phyloP scores from a whole-genome alignment of 306 rosid species.

The Pterocarpus macrocarpus region DNA sequence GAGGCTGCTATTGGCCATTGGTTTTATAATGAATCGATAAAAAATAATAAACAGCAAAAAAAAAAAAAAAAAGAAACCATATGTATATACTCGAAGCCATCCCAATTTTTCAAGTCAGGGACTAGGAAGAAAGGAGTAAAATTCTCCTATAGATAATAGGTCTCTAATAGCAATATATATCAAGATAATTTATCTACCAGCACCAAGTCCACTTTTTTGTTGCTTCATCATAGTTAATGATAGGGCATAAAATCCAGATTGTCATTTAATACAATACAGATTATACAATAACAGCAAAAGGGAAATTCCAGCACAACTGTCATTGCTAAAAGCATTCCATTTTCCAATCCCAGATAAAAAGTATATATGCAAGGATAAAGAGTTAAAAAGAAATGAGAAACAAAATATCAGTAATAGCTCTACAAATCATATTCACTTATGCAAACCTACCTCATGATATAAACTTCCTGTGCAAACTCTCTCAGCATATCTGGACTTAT shows the following conservation, averaged over 20 bases:
- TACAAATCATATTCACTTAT: constrained; percentile 34
- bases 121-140: constrained; percentile 35
- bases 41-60: constrained; percentile 9
- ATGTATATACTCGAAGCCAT: constrained; percentile 10
- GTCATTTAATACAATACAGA: not conserved
- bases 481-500: constrained; percentile 84
- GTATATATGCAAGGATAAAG: constrained; percentile 21
- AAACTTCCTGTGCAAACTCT: constrained; percentile 98
- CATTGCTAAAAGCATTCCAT: constrained; percentile 33
- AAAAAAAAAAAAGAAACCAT: not conserved
- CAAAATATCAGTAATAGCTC: constrained; percentile 21
- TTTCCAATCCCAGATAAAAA: constrained; percentile 29
- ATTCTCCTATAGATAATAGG: not conserved
- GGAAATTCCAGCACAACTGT: constrained; percentile 13
- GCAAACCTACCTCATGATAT: constrained; percentile 89
- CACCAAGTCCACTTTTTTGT: not conserved
- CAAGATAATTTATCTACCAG: constrained; percentile 23
- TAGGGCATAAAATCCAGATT: constrained; percentile 19
- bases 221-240: too few species aligned
- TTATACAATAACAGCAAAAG: constrained; percentile 9
- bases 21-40: constrained; percentile 16
- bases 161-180: constrained; percentile 5
- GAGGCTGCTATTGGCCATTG: constrained; percentile 4
- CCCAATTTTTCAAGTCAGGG: not conserved
- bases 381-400: constrained; percentile 24